Evolutionary conservation across 169 alveolate genomes (phyloP).

Genomic region (Plasmodium knowlesi): DNA sequence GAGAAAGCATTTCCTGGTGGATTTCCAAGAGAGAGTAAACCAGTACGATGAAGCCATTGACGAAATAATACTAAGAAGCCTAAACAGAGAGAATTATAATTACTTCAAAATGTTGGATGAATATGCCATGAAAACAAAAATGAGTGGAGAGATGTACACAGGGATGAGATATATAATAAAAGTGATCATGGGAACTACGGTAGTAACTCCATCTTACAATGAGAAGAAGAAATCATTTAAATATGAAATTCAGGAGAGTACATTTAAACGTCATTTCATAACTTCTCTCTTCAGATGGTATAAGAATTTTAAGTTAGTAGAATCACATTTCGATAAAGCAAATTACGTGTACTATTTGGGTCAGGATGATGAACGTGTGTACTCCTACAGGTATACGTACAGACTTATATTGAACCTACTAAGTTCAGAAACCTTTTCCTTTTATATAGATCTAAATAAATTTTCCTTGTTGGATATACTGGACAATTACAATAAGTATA

Average conservation of each 20-base stretch:
- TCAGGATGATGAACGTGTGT: constrained; percentile 42
- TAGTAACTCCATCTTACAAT: neutral
- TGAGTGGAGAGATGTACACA: constrained; percentile 18
- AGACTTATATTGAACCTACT: constrained; percentile 21
- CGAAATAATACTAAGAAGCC: constrained; percentile 34
- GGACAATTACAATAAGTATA: constrained; percentile 42
- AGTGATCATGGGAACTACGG: constrained; percentile 1
- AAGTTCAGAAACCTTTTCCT: constrained; percentile 50
- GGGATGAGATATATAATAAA: constrained; percentile 6
- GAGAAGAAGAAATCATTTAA: constrained; percentile 7
- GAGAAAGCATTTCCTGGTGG: neutral
- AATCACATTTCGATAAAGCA: constrained; percentile 17
- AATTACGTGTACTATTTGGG: constrained; percentile 39
- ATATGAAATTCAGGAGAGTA: constrained; percentile 4
- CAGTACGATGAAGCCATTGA: constrained; percentile 16
- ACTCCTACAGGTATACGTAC: constrained; percentile 55
- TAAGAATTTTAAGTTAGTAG: constrained; percentile 20
- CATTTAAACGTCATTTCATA: constrained; percentile 66
- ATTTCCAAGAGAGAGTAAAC: constrained; percentile 8
- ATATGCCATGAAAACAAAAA: constrained; percentile 13
- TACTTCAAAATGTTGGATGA: constrained; percentile 56
- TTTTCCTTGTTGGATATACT: constrained; percentile 28
- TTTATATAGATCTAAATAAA: constrained; percentile 53
- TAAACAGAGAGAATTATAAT: constrained; percentile 12
- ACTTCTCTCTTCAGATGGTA: constrained; percentile 65